Evolutionary conservation across 176 grass and related monocot species (phyloP).

Genomic region (Cenchrus purpureus): DNA sequence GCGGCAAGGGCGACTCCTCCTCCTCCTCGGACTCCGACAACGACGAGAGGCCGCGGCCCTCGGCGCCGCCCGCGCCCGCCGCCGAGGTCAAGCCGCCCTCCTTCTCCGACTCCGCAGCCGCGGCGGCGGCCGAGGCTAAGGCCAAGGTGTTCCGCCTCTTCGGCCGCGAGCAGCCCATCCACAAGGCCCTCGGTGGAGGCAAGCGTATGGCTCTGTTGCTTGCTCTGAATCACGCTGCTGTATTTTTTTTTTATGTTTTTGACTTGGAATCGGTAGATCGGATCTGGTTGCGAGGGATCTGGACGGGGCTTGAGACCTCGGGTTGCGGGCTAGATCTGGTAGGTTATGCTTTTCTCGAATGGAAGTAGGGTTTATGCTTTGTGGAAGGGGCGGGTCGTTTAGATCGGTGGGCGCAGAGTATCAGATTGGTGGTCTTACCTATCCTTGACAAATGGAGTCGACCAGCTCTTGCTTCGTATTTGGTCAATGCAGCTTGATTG

Average conservation of each 20-base stretch:
- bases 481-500: background rate
- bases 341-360: background rate
- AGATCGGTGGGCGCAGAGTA: constrained; percentile 25
- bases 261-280: constrained; percentile 44
- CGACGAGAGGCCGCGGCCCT: constrained; percentile 52
- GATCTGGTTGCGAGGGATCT: constrained; percentile 47
- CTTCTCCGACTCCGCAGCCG: constrained; percentile 38
- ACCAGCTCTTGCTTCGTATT: background rate
- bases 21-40: constrained; percentile 62
- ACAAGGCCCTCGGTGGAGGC: constrained; percentile 82
- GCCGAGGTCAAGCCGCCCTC: constrained; percentile 26
- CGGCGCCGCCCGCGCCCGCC: constrained; percentile 26
- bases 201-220: constrained; percentile 59
- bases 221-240: background rate
- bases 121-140: constrained; percentile 41
- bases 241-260: background rate
- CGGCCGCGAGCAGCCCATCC: constrained; percentile 80
- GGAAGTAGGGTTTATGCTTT: background rate
- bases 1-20: background rate
- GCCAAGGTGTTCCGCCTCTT: constrained; percentile 87
- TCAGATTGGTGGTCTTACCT: background rate
- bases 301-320: background rate
- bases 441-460: too few species aligned
- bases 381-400: background rate
- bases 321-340: constrained; percentile 40